Conservation (phyloP, 2,329 filamentous ascomycete species). For the Pseudopyricularia javanii region DNA sequence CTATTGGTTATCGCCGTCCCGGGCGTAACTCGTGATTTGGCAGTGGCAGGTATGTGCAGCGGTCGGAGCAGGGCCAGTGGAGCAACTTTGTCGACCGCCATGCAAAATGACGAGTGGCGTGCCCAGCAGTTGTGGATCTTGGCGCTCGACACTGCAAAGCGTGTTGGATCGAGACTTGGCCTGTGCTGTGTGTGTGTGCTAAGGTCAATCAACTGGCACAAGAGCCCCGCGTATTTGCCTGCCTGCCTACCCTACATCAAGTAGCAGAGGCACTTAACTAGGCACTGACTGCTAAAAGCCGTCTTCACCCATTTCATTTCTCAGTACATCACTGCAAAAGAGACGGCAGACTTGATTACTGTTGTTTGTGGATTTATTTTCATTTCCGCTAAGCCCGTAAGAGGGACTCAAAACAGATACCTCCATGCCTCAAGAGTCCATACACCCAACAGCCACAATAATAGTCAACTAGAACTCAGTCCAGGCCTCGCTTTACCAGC, state of each 20-base stretch:
- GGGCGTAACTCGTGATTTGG: no score
- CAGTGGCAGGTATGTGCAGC: no score
- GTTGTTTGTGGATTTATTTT: background rate
- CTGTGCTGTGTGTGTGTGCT: no score
- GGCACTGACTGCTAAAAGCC: no score
- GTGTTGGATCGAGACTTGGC: background rate
- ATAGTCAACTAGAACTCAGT: background rate
- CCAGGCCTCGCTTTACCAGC: background rate
- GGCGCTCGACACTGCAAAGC: background rate
- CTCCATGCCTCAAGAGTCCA: background rate
- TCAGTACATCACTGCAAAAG: no score
- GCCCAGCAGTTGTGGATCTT: constrained; percentile 1
- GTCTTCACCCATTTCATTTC: no score
- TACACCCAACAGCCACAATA: background rate
- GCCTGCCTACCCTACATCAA: no score
- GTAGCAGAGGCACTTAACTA: no score
- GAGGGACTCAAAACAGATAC: background rate
- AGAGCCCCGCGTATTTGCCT: no score
- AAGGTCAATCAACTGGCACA: no score
- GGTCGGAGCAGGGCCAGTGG: background rate
- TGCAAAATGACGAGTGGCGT: constrained; percentile 5
- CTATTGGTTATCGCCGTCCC: no score
- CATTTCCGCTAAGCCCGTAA: background rate
- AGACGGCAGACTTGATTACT: no score
- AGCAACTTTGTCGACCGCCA: background rate